A percentile compares a stretch with the other conserved stretches of the same genome.
phyloP scores from a whole-genome alignment of 139 green algal species.

The Yamagishiella unicocca region DNA sequence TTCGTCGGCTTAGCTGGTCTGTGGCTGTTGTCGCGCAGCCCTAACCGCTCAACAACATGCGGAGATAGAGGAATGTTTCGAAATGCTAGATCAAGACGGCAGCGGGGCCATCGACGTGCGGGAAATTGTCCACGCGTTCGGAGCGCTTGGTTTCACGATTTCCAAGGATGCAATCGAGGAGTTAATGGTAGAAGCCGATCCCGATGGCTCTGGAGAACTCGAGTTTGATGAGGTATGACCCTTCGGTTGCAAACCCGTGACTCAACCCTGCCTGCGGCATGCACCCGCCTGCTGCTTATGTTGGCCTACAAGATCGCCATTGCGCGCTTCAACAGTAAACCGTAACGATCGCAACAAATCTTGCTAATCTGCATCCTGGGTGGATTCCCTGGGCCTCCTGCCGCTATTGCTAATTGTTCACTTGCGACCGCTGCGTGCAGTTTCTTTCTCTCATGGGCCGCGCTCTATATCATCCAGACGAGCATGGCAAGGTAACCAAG shows the following conservation, averaged over 20 bases:
- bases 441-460: conserved; percentile 38
- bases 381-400: no score
- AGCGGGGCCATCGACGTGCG: conserved; percentile 17
- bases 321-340: no score
- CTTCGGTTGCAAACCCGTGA: neutral
- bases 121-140: conserved; percentile 23
- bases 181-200: conserved; percentile 21
- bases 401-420: no score
- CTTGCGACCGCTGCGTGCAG: no score
- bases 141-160: neutral
- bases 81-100: conserved; percentile 28
- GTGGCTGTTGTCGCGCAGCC: neutral
- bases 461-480: conserved; percentile 15
- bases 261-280: no score
- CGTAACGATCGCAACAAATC: no score
- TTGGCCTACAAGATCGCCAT: no score
- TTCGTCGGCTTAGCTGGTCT: no score
- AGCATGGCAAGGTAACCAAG: conserved; percentile 9
- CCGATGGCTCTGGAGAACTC: conserved; percentile 4
- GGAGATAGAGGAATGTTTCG: conserved; percentile 37
- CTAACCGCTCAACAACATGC: conserved; percentile 25
- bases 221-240: conserved; percentile 37
- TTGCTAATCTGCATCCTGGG: no score
- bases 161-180: neutral
- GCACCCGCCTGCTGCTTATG: no score